Evolutionary conservation across 345 rosid genomes (phyloP), one percentile per base, ranked within the genome.

Genomic region (Toxicodendron radicans): DNA sequence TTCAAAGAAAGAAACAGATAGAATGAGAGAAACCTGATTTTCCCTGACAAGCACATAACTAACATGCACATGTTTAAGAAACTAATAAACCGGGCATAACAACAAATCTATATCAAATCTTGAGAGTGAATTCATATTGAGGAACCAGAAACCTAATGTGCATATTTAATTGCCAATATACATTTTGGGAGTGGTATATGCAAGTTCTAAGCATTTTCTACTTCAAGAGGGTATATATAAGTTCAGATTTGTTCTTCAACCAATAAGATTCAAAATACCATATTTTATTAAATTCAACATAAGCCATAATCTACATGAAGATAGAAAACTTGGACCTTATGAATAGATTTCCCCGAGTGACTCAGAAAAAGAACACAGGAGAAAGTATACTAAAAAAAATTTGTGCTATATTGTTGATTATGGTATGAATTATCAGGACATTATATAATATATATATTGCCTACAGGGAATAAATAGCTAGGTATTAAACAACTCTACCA

Each of bases 401-500:
- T 18, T 1, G 32, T 8, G 58, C 52, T 66, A 66, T 46, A 38
- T 58, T 46, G 24, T 64, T 21, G 13, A 73, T 71, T 8, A 73
- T 46, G 10, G 41, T 23, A 51, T 1, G 3, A 70, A 35, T 24
- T 3, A 24, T 41, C 38, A 21, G 32, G 62, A 43, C 59, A 75
- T 48, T 10, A 59, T 52, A n/a, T 67, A 62, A 41, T 35, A 48
- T 48, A 27, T 27, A 27, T 27, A 27, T 10, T 49, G 41, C 45
- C 57, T 17, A 54, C 45, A 23, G 35, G 67, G 41, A 49, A 48
- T 23, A 58, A 74, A 24, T 1, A 46, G 20, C 51, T 32, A n/a
- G 56, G 18, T 60, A 21, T 48, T 59, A 73, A 73, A 48, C 46
- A 68, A 20, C 33, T 45, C 23, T 86, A 95, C 99, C 98, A 94